Evolutionary conservation across 306 rosid species (phyloP).

Genomic region (Malus sylvestris): DNA sequence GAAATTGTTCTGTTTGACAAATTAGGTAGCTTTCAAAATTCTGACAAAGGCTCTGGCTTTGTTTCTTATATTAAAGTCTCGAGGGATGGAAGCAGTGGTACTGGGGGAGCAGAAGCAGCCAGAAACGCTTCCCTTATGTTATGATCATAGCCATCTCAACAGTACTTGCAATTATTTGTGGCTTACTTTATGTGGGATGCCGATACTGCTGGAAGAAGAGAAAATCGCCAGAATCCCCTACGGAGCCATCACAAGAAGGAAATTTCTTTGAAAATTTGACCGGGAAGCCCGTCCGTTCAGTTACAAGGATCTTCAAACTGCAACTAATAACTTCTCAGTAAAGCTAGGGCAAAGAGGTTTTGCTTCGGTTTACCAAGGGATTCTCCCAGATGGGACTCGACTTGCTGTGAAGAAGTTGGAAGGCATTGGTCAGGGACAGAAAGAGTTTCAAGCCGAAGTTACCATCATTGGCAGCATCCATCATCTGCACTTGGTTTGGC

Average conservation of each 20-base stretch:
- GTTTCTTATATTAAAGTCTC: slow-evolving; percentile 63
- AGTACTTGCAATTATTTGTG: slow-evolving; percentile 39
- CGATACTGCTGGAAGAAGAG: slow-evolving; percentile 39
- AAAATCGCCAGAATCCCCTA: slow-evolving; percentile 34
- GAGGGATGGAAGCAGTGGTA: slow-evolving; percentile 21
- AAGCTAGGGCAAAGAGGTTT: too few species aligned
- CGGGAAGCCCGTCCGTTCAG: too few species aligned
- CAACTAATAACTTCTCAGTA: too few species aligned
- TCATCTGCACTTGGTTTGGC: too few species aligned
- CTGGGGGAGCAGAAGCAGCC: slow-evolving; percentile 28
- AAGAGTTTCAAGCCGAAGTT: too few species aligned
- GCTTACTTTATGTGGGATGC: slow-evolving; percentile 41
- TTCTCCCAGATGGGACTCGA: too few species aligned
- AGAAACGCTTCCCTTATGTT: slow-evolving; percentile 35
- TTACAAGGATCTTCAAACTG: too few species aligned
- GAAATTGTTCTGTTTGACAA: slow-evolving; percentile 58
- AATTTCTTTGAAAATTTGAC: slow-evolving; percentile 55
- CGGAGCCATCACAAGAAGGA: slow-evolving; percentile 67
- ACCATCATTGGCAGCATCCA: too few species aligned
- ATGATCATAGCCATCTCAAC: slow-evolving; percentile 48
- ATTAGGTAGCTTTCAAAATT: slow-evolving; percentile 64
- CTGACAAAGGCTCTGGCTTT: slow-evolving; percentile 38
- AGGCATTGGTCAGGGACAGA: too few species aligned
- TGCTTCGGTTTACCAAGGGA: too few species aligned
- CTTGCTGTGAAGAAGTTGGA: too few species aligned